Evolutionary conservation across 2,329 filamentous ascomycete species (phyloP).

Genomic region (Phaeosphaeriaceae sp.): DNA sequence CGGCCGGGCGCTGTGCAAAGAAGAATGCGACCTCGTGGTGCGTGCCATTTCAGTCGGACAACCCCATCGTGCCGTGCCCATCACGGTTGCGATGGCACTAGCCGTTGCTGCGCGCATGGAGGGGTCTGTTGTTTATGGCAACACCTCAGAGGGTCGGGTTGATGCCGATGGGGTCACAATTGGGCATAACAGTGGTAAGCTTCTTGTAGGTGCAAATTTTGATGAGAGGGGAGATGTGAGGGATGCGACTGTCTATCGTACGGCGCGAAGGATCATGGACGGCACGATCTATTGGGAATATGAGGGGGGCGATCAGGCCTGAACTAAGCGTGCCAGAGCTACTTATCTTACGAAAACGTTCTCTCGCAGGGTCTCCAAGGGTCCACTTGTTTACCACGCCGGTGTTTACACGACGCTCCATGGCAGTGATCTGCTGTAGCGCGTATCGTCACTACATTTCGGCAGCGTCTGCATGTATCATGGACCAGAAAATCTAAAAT

Average conservation of each 20-base stretch:
- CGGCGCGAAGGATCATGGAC: not conserved
- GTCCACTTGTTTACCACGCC: not conserved
- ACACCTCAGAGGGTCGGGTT: slow-evolving; percentile 33
- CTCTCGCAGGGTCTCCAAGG: not conserved
- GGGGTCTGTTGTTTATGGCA: slow-evolving; percentile 46
- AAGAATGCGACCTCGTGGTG: slow-evolving; percentile 50
- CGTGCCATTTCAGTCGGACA: slow-evolving; percentile 55
- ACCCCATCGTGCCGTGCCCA: slow-evolving; percentile 54
- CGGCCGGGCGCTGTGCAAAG: slow-evolving; percentile 42
- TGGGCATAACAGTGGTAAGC: slow-evolving; percentile 47
- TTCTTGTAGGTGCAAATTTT: not conserved
- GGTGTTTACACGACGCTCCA: not conserved
- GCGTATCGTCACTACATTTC: not conserved
- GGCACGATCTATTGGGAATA: slow-evolving; percentile 1
- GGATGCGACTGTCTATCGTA: slow-evolving; percentile 4
- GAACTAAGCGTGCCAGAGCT: not conserved
- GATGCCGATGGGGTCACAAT: slow-evolving; percentile 46
- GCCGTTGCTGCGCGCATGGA: slow-evolving; percentile 50
- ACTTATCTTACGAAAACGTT: too few species aligned
- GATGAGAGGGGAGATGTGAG: not conserved
- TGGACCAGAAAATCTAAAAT: too few species aligned
- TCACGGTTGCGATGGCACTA: slow-evolving; percentile 53
- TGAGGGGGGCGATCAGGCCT: not conserved
- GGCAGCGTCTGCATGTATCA: not conserved
- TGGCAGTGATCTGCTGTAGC: not conserved